A percentile compares a stretch with the other conserved stretches of the same genome.
These are phyloP conservation scores for Puccinia hordei DNA, from an alignment of 1,284 basidiomycete species.

Conservation along the genomic window DNA sequence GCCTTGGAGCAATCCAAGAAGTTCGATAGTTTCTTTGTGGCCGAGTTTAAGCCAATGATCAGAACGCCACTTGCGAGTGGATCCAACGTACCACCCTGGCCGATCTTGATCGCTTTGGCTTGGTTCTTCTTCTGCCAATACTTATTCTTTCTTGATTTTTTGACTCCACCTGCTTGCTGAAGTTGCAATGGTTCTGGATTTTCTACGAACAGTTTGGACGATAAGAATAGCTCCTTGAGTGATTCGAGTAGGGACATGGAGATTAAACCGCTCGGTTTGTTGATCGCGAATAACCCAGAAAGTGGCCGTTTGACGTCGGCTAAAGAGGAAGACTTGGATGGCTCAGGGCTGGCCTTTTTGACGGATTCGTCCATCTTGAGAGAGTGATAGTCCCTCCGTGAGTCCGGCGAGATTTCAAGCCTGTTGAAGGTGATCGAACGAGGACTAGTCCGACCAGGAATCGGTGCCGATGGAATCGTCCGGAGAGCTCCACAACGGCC, in stretches of 20 bases:
- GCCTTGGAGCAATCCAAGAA: slow-evolving; percentile 95
- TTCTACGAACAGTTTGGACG: slow-evolving; percentile 75
- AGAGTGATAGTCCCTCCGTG: neutral
- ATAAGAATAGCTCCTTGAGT: slow-evolving; percentile 76
- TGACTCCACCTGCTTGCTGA: slow-evolving; percentile 27
- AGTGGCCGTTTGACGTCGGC: slow-evolving; percentile 62
- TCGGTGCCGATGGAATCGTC: too few species aligned
- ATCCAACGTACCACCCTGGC: slow-evolving; percentile 92
- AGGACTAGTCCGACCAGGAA: neutral
- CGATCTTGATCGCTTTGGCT: slow-evolving; percentile 68
- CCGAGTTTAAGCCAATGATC: slow-evolving; percentile 89
- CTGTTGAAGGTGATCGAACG: too few species aligned
- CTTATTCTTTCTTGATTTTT: slow-evolving; percentile 53
- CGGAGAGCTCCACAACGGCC: too few species aligned
- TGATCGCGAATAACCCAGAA: slow-evolving; percentile 77
- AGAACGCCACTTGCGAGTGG: slow-evolving; percentile 89
- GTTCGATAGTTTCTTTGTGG: slow-evolving; percentile 80
- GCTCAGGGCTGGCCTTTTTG: neutral
- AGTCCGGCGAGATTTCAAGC: neutral
- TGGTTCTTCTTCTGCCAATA: slow-evolving; percentile 51
- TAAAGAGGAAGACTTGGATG: neutral
- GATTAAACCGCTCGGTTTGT: slow-evolving; percentile 82
- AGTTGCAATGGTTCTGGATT: slow-evolving; percentile 18
- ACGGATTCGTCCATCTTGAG: slow-evolving; percentile 2
- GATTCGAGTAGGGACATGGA: slow-evolving; percentile 89